Evolutionary conservation across 495 filamentous ascomycete genomes (phyloP), one percentile per base, ranked within the genome.

Genomic region (Penicillium simplicissimum): DNA sequence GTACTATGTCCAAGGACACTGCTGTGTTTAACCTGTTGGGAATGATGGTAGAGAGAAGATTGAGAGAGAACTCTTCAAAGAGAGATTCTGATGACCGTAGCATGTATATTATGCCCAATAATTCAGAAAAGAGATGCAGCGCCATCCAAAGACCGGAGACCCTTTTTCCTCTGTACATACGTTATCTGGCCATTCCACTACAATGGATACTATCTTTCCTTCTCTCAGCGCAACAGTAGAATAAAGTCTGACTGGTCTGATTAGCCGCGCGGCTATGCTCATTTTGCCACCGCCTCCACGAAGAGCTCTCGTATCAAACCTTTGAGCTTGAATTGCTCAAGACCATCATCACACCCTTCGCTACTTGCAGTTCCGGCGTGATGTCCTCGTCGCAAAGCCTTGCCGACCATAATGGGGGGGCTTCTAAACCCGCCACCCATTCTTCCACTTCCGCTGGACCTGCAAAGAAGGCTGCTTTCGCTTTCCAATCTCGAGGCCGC

Each of bases 391-490:
- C 67, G 48, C 55, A 48, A 23, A 33, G 28, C 15, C 25, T 53
- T 11, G 15, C 55, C 23, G 58, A 67, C 37, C 55, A 49, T 8
- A 55, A 59, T 21, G 55, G 55, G 11, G 48, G 49, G 15, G n/a
- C 37, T 2, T 38, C 60, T 8, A 75, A 77, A 33, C 61, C 73
- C 13, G 71, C 76, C n/a, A 71, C 71, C 10, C 61, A 75, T 45
- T 71, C 74, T 7, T 64, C 64, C n/a, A 64, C 47, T 11, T 57
- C 68, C 17, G 72, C 71, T 13, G 71, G 59, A 8, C 42, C 55
- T 14, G 14, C 65, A 6, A 73, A 74, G 59, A 76, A 74, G 57
- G 65, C 76, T 23, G 59, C 65, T 4, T 77, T 78, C 60, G 73
- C 68, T 57, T 37, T 77, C n/a, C 71, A 75, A 60, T 65, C 73